A percentile compares a stretch with the other conserved stretches of the same genome.
Conservation (phyloP, 495 filamentous ascomycete genomes). For the Filosporella fistucella region DNA sequence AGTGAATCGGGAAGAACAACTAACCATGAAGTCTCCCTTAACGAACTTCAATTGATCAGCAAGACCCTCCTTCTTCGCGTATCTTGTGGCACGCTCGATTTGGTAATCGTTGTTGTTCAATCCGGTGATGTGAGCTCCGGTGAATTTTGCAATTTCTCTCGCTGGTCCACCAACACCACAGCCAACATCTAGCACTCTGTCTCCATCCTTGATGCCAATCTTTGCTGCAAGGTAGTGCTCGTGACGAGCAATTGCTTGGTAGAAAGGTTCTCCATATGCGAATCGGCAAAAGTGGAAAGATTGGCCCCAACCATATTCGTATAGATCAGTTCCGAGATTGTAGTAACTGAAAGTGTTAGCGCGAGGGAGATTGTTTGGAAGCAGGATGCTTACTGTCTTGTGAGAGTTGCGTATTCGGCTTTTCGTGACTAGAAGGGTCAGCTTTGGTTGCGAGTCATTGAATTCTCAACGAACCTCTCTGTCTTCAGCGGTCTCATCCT, state of each 20-base stretch:
- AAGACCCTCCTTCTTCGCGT: constrained; percentile 77
- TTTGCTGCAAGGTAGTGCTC: constrained; percentile 95
- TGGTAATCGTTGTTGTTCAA: constrained; percentile 99
- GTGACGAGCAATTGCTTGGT: constrained; percentile 92
- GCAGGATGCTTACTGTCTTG: constrained; percentile 88
- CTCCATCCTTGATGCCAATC: constrained; percentile 79
- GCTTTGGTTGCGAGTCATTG: background rate
- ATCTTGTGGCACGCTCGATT: constrained; percentile 87
- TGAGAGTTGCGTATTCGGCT: constrained; percentile 91
- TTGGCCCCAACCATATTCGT: constrained; percentile 95
- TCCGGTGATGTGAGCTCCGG: constrained; percentile 82
- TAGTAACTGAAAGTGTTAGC: constrained; percentile 65
- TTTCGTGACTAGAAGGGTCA: constrained; percentile 58
- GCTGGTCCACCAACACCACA: constrained; percentile 98
- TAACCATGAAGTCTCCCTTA: constrained; percentile 97
- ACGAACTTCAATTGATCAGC: constrained; percentile 79
- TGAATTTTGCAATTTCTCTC: constrained; percentile 93
- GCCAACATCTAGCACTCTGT: constrained; percentile 93
- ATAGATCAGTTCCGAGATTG: constrained; percentile 95
- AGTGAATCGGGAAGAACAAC: constrained; percentile 12
- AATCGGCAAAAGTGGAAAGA: constrained; percentile 99
- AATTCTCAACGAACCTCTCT: constrained; percentile 56
- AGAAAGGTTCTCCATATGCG: constrained; percentile 80
- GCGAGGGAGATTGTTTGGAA: background rate
- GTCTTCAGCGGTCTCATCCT: constrained; percentile 73